Evolutionary conservation across 2,329 filamentous ascomycete genomes (phyloP), one percentile per base, ranked within the genome.

Genomic region (Myotisia sp.): DNA sequence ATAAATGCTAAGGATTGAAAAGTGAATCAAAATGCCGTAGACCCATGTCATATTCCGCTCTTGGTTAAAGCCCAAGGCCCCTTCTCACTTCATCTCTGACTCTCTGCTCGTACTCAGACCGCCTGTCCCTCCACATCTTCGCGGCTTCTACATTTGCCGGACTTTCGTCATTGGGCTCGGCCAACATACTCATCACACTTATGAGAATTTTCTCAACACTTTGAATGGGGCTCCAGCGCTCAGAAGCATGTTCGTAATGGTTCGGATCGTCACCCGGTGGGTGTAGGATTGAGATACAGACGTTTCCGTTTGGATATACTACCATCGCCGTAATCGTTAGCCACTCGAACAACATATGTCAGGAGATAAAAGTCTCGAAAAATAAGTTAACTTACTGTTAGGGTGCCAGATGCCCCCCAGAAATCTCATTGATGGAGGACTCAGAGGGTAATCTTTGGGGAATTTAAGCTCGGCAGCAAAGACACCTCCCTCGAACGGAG

Each of bases 211-310:
- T 92, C 67, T 94, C 87, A 33, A 87, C 86, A 8, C 80, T 86
- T 59, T 95, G 90, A 3, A 95, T 87, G 17, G 90, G 90, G 39
- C 72, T 81, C 90, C 90, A 98, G 39, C 90, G 75, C 67, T 98
- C 90, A 19, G 74, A 70, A 10, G 85, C 86, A 17, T 72, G 71
- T 59, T 98, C 90, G 63, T 98, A 98, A 36, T 87, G 87, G 58
- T 81, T 90, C 52, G 82, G 76, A 54, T 98, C 90, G 51, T 94
- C 86, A 60, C 83, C 86, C 3, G 90, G 87, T 8, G 87, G 82
- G 58, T 98, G 90, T 26, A 98, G 69, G 61, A 98, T 98, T 26
- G 82, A 92, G 56, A 98, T 95, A 68, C 90, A 98, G 37, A 98
- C 82, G 43, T 78, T 74, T 48, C 90, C 90, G 51, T 74, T 75